These are phyloP conservation scores for Musa schizocarpa DNA, from an alignment of 176 grass and related monocot species.

Conservation along the genomic window DNA sequence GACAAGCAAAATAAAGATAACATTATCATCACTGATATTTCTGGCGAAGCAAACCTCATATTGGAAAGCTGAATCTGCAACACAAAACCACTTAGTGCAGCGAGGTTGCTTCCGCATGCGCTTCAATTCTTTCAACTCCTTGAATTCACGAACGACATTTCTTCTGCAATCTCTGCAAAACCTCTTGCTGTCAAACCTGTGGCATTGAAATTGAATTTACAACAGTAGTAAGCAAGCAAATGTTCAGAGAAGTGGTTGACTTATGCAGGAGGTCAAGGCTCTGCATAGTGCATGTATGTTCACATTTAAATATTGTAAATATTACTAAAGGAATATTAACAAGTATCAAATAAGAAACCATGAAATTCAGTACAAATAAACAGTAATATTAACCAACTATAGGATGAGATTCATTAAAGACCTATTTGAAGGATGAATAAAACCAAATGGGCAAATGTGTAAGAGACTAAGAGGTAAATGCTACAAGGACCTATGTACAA, in stretches of 20 bases:
- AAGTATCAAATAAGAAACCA: too few species aligned
- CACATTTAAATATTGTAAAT: too few species aligned
- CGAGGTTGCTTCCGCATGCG: conserved; percentile 59
- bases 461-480: too few species aligned
- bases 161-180: conserved; percentile 96
- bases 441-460: too few species aligned
- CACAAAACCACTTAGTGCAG: conserved; percentile 86
- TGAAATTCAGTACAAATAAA: too few species aligned
- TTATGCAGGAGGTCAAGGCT: too few species aligned
- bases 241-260: not conserved
- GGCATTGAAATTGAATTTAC: conserved; percentile 15
- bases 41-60: conserved; percentile 53
- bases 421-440: too few species aligned
- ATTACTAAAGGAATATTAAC: too few species aligned
- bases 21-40: not conserved
- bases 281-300: too few species aligned
- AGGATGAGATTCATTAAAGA: too few species aligned
- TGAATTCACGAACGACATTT: conserved; percentile 94
- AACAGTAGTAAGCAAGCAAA: conserved; percentile 1
- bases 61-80: conserved; percentile 77
- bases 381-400: too few species aligned
- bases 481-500: too few species aligned
- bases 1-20: not conserved
- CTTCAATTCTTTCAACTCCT: conserved; percentile 91
- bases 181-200: conserved; percentile 95